Base-by-base conservation (phyloP, 305 asterid species). In the Fraxinus nigra region DNA sequence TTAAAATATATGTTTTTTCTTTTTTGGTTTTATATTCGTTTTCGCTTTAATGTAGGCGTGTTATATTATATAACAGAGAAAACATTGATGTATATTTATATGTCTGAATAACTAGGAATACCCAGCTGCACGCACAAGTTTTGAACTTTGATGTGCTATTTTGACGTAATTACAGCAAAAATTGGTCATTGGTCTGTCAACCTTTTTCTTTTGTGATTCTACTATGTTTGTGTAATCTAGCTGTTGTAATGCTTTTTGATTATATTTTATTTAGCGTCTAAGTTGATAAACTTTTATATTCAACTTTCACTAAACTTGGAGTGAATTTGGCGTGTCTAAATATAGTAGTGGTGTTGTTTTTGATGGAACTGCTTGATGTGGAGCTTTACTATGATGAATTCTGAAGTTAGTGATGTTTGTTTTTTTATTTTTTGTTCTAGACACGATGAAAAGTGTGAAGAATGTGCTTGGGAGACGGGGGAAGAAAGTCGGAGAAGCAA, bases 401-500 rank as follows among this genome's bases (percentile, higher is more conserved):
- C n/a, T 48, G n/a, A 14, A 48, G 3, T 10, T 6, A 10, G 32
- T 61, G 33, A 0, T 61, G 1, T 24, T 24, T 24, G 26, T 24
- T 24, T 24, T 24, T 63, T 16, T 78, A 75, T 73, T 83, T 82
- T 74, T 88, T 80, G 72, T 78, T 81, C 79, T 81, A 92, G 97
- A 88, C 78, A 91, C 91, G 32, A 90, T 94, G 97, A 92, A 89
- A 67, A 87, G 79, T 79, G 94, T 91, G 72, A 93, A 92, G 90
- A 93, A 86, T 87, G 94, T 87, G 74, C 83, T 94, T 24, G 98
- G 98, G 84, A 91, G 87, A 91, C 91, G 59, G 97, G 97, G 97
- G 87, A 94, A 87, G 90, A 93, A 84, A 89, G 93, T 93, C 16
- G 97, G 93, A 78, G 98, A 94, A 90, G 97, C 97, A 61, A 84